A percentile compares a stretch with the other conserved stretches of the same genome.
Evolutionary conservation across 2,329 filamentous ascomycete species (phyloP).

Genomic region (Pseudogymnoascus sp.): DNA sequence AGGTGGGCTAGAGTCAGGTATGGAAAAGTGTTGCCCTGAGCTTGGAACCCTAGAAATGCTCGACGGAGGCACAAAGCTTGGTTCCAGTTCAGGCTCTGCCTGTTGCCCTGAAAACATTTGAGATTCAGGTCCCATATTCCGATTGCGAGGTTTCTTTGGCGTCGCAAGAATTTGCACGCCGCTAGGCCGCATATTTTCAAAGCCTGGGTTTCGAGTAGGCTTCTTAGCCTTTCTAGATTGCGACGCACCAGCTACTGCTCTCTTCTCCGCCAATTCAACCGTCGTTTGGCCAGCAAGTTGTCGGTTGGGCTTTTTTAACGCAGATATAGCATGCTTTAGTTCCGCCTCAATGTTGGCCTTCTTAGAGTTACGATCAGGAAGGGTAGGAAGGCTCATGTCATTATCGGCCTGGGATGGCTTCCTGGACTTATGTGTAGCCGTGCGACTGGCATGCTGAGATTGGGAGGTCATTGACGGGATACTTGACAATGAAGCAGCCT

Average conservation of each 20-base stretch:
- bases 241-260: constrained; percentile 40
- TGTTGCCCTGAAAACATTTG: constrained; percentile 13
- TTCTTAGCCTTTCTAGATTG: constrained; percentile 46
- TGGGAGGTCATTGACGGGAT: constrained; percentile 38
- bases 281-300: constrained; percentile 58
- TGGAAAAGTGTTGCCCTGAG: constrained; percentile 13
- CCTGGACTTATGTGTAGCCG: constrained; percentile 32
- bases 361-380: constrained; percentile 46
- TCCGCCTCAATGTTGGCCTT: constrained; percentile 62
- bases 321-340: constrained; percentile 63
- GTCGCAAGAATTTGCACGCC: constrained; percentile 29
- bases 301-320: constrained; percentile 68
- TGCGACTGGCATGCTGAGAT: constrained; percentile 29
- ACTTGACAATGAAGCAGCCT: constrained; percentile 44
- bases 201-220: constrained; percentile 32
- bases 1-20: background rate
- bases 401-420: constrained; percentile 44
- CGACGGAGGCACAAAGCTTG: constrained; percentile 19
- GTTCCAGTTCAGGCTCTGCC: constrained; percentile 13
- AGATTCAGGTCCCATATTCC: constrained; percentile 18
- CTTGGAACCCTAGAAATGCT: constrained; percentile 24
- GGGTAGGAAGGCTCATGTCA: constrained; percentile 41
- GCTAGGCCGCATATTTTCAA: constrained; percentile 15
- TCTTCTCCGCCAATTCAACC: constrained; percentile 58
- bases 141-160: constrained; percentile 25